phyloP scores from a whole-genome alignment of 768 basidiomycete genomes.

The Mycena polygramma region DNA sequence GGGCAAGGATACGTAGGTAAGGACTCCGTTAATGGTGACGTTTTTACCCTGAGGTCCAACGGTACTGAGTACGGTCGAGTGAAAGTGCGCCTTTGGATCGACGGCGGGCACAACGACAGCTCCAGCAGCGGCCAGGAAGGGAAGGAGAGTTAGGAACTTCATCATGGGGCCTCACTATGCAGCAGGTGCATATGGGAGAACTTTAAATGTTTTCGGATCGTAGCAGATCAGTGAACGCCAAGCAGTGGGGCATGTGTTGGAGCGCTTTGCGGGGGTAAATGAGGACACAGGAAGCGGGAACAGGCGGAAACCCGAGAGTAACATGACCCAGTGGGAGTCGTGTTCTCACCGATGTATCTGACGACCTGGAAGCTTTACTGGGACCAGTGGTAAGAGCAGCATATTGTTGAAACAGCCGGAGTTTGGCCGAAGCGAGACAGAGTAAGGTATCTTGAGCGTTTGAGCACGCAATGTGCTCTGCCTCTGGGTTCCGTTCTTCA shows the following conservation, averaged over 20 bases:
- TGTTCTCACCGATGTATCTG: too few relatives aligned
- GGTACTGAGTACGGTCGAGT: constrained; percentile 1
- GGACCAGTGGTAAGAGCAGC: too few relatives aligned
- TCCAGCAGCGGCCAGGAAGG: constrained; percentile 21
- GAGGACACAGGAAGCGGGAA: constrained; percentile 8
- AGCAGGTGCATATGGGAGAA: neutral
- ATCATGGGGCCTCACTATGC: neutral
- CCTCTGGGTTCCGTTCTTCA: too few relatives aligned
- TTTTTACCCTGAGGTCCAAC: constrained; percentile 29
- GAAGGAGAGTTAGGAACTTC: constrained; percentile 3
- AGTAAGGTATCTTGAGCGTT: too few relatives aligned
- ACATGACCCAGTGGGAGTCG: constrained; percentile 3
- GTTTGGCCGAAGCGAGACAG: too few relatives aligned
- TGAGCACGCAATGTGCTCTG: too few relatives aligned
- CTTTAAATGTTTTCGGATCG: neutral
- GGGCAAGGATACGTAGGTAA: constrained; percentile 35
- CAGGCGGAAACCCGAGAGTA: neutral
- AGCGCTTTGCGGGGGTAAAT: neutral
- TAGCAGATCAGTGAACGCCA: constrained; percentile 1
- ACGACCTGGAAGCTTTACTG: too few relatives aligned
- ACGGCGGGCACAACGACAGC: constrained; percentile 15
- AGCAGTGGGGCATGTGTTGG: neutral
- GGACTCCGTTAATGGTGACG: constrained; percentile 37
- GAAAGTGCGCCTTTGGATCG: constrained; percentile 8
- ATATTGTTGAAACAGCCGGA: too few relatives aligned